Percentiles rank a stretch among this genome's conserved stretches.
Conservation (phyloP, 2,329 filamentous ascomycete genomes). For the Diplodia seriata region DNA sequence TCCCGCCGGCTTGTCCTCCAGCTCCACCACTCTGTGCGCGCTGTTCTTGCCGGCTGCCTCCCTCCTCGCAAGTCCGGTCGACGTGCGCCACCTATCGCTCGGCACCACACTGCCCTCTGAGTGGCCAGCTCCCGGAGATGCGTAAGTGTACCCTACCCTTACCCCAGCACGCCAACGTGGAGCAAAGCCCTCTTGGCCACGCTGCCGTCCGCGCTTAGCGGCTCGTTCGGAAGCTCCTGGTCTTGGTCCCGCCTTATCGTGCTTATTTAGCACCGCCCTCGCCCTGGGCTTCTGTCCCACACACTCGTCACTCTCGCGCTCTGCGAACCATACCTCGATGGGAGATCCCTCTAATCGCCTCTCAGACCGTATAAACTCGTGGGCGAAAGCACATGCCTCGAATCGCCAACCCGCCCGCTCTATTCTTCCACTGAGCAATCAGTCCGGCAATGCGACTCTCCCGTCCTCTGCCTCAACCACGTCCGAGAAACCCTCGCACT, state of each 20-base stretch:
- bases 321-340: conserved; percentile 53
- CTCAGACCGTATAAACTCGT: conserved; percentile 60
- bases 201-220: conserved; percentile 20
- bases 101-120: conserved; percentile 21
- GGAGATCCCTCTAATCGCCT: conserved; percentile 62
- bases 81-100: conserved; percentile 22
- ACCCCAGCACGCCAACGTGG: conserved; percentile 27
- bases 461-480: conserved; percentile 36
- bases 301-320: conserved; percentile 31
- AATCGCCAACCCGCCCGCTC: conserved; percentile 41
- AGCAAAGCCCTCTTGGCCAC: conserved; percentile 29
- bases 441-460: conserved; percentile 41
- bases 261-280: conserved; percentile 20
- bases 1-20: background rate
- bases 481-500: conserved; percentile 13
- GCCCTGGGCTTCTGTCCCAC: conserved; percentile 17
- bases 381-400: conserved; percentile 56
- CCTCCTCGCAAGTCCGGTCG: conserved; percentile 3
- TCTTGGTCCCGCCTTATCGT: conserved; percentile 23
- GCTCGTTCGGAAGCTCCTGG: conserved; percentile 25
- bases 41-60: background rate
- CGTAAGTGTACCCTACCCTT: conserved; percentile 26
- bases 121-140: conserved; percentile 28
- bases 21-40: background rate
- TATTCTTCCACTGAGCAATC: conserved; percentile 40